Evolutionary conservation across 441 rosid species (phyloP), one percentile per base, ranked within the genome.

Genomic region (Arabidopsis lyrata): DNA sequence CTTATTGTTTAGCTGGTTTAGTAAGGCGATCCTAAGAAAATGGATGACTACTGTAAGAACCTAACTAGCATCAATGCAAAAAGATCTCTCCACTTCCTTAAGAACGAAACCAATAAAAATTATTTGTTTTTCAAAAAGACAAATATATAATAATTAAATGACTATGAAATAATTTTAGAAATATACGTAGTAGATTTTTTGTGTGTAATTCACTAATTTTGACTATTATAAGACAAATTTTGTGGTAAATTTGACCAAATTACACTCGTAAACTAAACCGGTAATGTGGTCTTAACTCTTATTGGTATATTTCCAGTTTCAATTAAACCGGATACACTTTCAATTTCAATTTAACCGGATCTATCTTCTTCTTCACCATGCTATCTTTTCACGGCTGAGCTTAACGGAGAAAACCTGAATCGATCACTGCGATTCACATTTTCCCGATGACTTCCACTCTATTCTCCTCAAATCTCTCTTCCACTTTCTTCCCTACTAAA

Each of bases 351-450:
- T 48, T 0, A 5, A 57, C 45, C n/a, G 20, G 50, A 69, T 16
- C 18, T 60, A 57, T 74, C 66, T 29, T 62, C 66, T 61, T 62
- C 66, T 41, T 12, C 36, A 56, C 65, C 49, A 55, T 44, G 11
- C 38, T 42, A 50, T 62, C 63, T 63, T 14, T 1, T 34, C n/a
- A 32, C 76, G 63, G 71, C 77, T 73, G 77, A 57, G 66, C 52
- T 74, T 66, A 61, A 14, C 36, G 47, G 72, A 66, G 47, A 61
- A 48, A 49, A 57, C 61, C 20, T 42, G 6, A 63, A 24, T 16
- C 31, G 36, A 16, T 9, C 11, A 35, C 34, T 27, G 11, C 69
- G 11, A 41, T 22, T 53, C 8, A 15, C 32, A 11, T 72, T 73
- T 12, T 5, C 6, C 73, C 56, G 61, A 75, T 75, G 78, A 10